These are phyloP conservation scores for Rugonectria rugulosa DNA, from an alignment of 2,329 filamentous ascomycete genomes.

Conservation along the genomic window DNA sequence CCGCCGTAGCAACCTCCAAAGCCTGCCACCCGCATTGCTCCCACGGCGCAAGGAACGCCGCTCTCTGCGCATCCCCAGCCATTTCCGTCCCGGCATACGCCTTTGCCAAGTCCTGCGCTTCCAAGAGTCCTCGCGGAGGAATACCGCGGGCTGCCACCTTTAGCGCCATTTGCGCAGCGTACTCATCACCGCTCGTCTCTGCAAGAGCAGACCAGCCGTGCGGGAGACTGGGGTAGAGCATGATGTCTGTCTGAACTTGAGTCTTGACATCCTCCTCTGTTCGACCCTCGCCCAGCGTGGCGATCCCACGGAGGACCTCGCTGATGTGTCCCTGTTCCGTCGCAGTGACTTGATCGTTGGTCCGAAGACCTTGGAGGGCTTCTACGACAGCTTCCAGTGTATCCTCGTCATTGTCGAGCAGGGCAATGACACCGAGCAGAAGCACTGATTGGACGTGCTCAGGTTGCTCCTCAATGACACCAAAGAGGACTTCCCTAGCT, in stretches of 20 bases:
- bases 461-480: constrained; percentile 75
- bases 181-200: constrained; percentile 60
- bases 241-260: constrained; percentile 78
- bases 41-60: constrained; percentile 86
- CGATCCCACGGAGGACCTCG: constrained; percentile 78
- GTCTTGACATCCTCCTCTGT: constrained; percentile 60
- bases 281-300: constrained; percentile 60
- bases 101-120: constrained; percentile 72
- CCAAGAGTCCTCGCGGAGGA: constrained; percentile 74
- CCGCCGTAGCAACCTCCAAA: constrained; percentile 48
- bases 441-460: constrained; percentile 82
- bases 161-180: constrained; percentile 78
- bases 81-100: constrained; percentile 79
- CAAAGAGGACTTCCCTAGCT: constrained; percentile 81
- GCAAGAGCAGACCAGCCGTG: constrained; percentile 83
- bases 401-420: constrained; percentile 81
- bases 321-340: constrained; percentile 74
- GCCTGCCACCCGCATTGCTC: constrained; percentile 68
- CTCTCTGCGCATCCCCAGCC: constrained; percentile 76
- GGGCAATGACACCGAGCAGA: constrained; percentile 82
- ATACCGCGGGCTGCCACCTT: constrained; percentile 78
- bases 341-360: constrained; percentile 67
- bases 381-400: constrained; percentile 81
- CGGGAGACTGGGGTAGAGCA: constrained; percentile 81
- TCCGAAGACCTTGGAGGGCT: constrained; percentile 77